These are phyloP conservation scores for Termitomyces sp. DNA, from an alignment of 768 basidiomycete genomes.

Conservation along the genomic window DNA sequence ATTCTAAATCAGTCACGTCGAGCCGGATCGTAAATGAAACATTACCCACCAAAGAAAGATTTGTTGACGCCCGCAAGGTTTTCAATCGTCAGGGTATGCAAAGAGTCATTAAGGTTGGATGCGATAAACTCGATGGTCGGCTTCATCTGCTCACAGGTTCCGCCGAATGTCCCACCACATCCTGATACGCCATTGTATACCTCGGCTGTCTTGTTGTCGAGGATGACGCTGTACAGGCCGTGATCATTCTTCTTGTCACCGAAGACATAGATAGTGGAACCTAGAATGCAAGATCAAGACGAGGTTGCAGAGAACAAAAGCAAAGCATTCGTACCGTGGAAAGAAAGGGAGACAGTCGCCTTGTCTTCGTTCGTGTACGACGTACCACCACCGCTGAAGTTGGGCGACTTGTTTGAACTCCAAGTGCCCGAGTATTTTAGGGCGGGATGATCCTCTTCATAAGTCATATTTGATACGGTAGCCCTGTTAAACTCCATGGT, in stretches of 20 bases:
- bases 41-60: slow-evolving; percentile 36
- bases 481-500: slow-evolving; percentile 23
- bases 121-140: slow-evolving; percentile 39
- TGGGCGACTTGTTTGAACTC: slow-evolving; percentile 36
- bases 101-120: slow-evolving; percentile 31
- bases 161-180: slow-evolving; percentile 39
- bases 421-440: slow-evolving; percentile 36
- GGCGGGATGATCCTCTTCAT: slow-evolving; percentile 33
- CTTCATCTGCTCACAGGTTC: slow-evolving; percentile 40
- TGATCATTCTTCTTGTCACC: slow-evolving; percentile 50
- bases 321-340: slow-evolving; percentile 26
- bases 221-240: slow-evolving; percentile 33
- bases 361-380: slow-evolving; percentile 36
- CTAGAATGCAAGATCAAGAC: slow-evolving; percentile 15
- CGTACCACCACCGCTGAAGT: slow-evolving; percentile 40
- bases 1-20: not conserved
- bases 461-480: slow-evolving; percentile 33
- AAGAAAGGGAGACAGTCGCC: slow-evolving; percentile 33
- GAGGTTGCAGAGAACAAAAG: not conserved
- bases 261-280: slow-evolving; percentile 38
- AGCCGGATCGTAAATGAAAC: not conserved
- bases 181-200: slow-evolving; percentile 36
- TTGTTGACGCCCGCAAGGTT: slow-evolving; percentile 37
- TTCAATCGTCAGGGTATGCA: slow-evolving; percentile 31
- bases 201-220: slow-evolving; percentile 30